These are phyloP conservation scores for Luffa aegyptiaca DNA, from an alignment of 306 rosid genomes.

Conservation along the genomic window DNA sequence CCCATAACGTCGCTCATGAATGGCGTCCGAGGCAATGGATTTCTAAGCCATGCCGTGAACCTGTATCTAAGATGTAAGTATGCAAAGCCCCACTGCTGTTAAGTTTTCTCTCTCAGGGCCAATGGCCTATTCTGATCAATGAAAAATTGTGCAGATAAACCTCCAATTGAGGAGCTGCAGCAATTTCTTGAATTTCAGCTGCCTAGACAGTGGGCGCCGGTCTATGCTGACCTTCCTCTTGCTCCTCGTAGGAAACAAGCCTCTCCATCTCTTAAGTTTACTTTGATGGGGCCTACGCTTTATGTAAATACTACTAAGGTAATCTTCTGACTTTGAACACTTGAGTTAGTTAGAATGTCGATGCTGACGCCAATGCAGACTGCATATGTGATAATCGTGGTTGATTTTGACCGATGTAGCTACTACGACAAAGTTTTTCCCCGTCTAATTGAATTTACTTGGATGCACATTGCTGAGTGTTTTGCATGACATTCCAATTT, in stretches of 20 bases:
- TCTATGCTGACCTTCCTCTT: constrained; percentile 74
- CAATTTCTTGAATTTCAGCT: constrained; percentile 84
- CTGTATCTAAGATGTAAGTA: constrained; percentile 90
- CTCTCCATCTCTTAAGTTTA: constrained; percentile 68
- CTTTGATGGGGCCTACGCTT: constrained; percentile 78
- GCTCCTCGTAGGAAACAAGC: constrained; percentile 42
- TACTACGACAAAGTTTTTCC: neutral
- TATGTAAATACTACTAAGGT: constrained; percentile 82
- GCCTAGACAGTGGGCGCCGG: constrained; percentile 94
- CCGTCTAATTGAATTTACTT: neutral
- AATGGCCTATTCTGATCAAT: neutral
- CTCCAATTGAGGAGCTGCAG: constrained; percentile 76
- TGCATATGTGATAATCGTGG: neutral
- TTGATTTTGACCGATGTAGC: neutral
- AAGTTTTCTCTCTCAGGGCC: neutral
- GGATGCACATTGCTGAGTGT: neutral
- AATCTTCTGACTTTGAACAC: constrained; percentile 2
- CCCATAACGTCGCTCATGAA: constrained; percentile 74
- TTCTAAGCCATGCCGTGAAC: constrained; percentile 69
- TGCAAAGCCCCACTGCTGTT: neutral
- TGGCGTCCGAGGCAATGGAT: constrained; percentile 66
- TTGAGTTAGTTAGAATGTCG: neutral
- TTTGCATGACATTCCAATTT: neutral
- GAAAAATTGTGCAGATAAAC: constrained; percentile 60
- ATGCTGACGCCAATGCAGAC: neutral